Base-by-base conservation (phyloP, 1,284 basidiomycete species). In the Sporisorium graminicola region DNA sequence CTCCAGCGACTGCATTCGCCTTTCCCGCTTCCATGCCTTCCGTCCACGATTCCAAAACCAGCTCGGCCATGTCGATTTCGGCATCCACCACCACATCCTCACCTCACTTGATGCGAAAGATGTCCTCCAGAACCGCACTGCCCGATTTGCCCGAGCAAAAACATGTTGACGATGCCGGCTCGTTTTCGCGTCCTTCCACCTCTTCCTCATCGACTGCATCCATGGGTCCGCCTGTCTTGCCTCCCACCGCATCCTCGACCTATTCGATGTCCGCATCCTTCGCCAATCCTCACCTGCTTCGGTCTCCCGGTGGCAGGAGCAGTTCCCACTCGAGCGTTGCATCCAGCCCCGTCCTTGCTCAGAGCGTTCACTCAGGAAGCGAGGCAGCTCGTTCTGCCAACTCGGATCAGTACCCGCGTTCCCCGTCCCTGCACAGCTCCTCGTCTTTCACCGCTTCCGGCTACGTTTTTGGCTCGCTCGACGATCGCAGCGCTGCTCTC, bases 81-180 rank as follows among this genome's bases (percentile, higher is more conserved):
- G 31, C 44, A 50, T 50, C 22, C 12, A 13, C 24, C 22, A 8
- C 22, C 29, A 35, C 29, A 18, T 27, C 51, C 6, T 61, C 61
- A 61, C 47, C 58, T 24, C 66, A 63, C 3, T 27, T 55, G 29
- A 60, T 69, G 47, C 66, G 62, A 22, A 61, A 52, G 24, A 62
- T 55, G 27, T 54, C 58, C 0, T 74, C 72, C 1, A 46, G 52
- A 3, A 59, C 58, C 52, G 44, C 52, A 5, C 50, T 74, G 2
- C 72, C 66, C 18, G 58, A 74, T n/a, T 66, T 74, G 5, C 72
- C 65, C 7, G 72, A 69, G 22, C 65, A 59, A 42, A 59, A 55
- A 14, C 65, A 59, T 6, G 24, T 63, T 24, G 72, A 65, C 24
- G 50, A 65, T 18, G 12, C 53, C 40, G 14, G 31, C 50, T 18